Evolutionary conservation across 352 stramenopile genomes (phyloP).

Genomic region (Phytophthora citrophthora): DNA sequence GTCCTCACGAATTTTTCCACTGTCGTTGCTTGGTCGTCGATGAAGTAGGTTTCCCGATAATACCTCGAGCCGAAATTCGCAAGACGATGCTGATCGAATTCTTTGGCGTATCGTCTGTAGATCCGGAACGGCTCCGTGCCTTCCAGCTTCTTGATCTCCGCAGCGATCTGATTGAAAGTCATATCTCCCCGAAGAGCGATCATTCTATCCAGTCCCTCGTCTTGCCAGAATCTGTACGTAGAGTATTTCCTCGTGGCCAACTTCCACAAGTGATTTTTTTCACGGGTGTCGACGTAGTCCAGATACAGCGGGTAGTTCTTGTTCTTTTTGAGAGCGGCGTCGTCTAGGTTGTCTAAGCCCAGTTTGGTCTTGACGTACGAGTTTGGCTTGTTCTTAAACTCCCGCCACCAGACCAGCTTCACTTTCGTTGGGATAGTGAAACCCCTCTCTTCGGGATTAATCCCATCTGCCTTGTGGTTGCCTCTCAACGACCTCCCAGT

Average conservation of each 20-base stretch:
- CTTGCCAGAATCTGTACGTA: neutral
- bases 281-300: neutral
- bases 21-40: neutral
- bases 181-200: neutral
- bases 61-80: neutral
- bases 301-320: conserved; percentile 1
- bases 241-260: neutral
- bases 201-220: neutral
- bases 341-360: no score
- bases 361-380: neutral
- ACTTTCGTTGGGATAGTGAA: neutral
- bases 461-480: no score
- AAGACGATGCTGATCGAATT: neutral
- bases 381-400: neutral
- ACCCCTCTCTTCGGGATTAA: neutral
- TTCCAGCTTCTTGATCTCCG: neutral
- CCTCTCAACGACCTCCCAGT: neutral
- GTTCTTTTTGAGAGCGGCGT: no score
- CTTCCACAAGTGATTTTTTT: neutral
- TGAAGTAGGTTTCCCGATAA: neutral
- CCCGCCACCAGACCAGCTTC: neutral
- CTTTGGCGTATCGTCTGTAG: neutral
- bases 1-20: neutral
- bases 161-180: neutral
- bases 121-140: neutral